A percentile compares a stretch with the other conserved stretches of the same genome.
phyloP scores from a whole-genome alignment of 441 rosid genomes.

The Adansonia gregorii region DNA sequence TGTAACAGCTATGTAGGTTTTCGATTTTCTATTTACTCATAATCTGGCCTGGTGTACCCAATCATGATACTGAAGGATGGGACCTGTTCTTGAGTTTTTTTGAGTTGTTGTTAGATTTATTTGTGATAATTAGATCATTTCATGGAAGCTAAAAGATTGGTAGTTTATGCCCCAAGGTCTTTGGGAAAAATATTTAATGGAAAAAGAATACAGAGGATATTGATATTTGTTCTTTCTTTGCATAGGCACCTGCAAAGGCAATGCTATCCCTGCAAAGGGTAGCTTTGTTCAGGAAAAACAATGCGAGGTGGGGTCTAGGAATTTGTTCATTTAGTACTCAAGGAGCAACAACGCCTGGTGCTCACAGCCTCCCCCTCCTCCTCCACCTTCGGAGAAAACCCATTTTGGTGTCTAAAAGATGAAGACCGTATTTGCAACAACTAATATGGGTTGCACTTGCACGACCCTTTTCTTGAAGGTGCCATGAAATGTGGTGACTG shows the following conservation, averaged over 20 bases:
- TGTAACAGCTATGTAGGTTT: too few relatives aligned
- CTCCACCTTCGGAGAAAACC: conserved; percentile 97
- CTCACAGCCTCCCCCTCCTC: conserved; percentile 72
- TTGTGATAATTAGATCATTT: neutral
- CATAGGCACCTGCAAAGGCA: conserved; percentile 79
- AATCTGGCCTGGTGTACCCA: too few relatives aligned
- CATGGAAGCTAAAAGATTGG: neutral
- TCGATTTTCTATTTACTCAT: too few relatives aligned
- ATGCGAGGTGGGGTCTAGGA: conserved; percentile 52
- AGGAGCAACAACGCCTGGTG: conserved; percentile 60
- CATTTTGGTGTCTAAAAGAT: conserved; percentile 94
- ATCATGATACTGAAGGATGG: too few relatives aligned
- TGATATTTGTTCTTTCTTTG: conserved; percentile 18
- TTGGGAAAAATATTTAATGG: too few relatives aligned
- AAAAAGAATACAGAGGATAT: neutral
- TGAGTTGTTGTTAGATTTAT: neutral
- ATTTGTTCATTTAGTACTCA: conserved; percentile 74
- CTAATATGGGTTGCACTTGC: conserved; percentile 80
- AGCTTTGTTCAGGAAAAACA: conserved; percentile 45
- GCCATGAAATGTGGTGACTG: conserved; percentile 89
- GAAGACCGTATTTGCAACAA: conserved; percentile 96
- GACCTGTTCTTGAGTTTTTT: too few relatives aligned
- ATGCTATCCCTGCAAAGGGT: conserved; percentile 66
- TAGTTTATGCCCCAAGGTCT: neutral
- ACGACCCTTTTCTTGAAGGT: conserved; percentile 93